A percentile compares a stretch with the other conserved stretches of the same genome.
Evolutionary conservation across 495 filamentous ascomycete genomes (phyloP).

Genomic region (Copromyces sp.): DNA sequence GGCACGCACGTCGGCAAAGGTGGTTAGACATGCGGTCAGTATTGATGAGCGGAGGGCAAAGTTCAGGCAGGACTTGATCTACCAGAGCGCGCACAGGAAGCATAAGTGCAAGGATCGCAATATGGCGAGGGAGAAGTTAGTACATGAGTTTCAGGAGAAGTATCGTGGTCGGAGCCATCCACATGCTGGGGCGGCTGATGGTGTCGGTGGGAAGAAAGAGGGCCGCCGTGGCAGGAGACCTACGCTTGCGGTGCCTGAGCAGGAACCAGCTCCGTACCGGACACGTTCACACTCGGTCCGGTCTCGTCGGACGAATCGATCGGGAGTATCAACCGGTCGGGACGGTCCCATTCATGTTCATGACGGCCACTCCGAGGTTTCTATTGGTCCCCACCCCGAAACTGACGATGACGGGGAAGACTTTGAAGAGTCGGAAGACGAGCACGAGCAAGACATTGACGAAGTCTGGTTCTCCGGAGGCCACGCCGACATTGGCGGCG

Average conservation of each 20-base stretch:
- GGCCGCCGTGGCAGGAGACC: slow-evolving; percentile 11
- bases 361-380: slow-evolving; percentile 18
- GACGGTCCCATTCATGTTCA: slow-evolving; percentile 6
- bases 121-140: slow-evolving; percentile 27
- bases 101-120: slow-evolving; percentile 18
- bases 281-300: slow-evolving; percentile 30
- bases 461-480: slow-evolving; percentile 80
- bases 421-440: slow-evolving; percentile 44
- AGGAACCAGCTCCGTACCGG: slow-evolving; percentile 32
- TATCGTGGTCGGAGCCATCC: slow-evolving; percentile 16
- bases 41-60: slow-evolving; percentile 71
- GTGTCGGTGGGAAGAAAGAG: not conserved
- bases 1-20: slow-evolving; percentile 61
- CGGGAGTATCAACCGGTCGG: slow-evolving; percentile 7
- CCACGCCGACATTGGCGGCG: slow-evolving; percentile 77
- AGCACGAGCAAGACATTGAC: slow-evolving; percentile 60
- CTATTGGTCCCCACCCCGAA: slow-evolving; percentile 16
- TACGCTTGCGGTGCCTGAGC: slow-evolving; percentile 8
- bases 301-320: slow-evolving; percentile 3
- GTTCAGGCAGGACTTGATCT: slow-evolving; percentile 62
- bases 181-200: not conserved
- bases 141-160: slow-evolving; percentile 31
- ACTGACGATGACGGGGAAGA: slow-evolving; percentile 27
- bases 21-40: slow-evolving; percentile 62
- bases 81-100: slow-evolving; percentile 37